A percentile compares a stretch with the other conserved stretches of the same genome.
Conservation (phyloP, 2,329 filamentous ascomycete genomes). For the Cladophialophora yegresii region DNA sequence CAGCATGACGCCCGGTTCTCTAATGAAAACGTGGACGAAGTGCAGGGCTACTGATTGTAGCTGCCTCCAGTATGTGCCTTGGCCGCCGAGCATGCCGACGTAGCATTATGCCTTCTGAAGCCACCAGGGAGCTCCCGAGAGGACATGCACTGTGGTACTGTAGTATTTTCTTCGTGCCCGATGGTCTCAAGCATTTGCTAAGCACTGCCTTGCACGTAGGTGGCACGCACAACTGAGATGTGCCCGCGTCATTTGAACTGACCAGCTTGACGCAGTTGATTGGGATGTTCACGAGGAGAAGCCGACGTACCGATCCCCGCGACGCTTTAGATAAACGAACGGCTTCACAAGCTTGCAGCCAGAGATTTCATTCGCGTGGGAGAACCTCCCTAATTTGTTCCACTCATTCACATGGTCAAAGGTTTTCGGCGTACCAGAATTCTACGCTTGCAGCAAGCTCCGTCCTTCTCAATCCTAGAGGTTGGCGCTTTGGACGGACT, state of each 20-base stretch:
- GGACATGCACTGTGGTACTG: too few relatives aligned
- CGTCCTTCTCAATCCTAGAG: not conserved
- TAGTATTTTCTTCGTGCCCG: not conserved
- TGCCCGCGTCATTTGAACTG: constrained; percentile 10
- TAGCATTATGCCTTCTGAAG: not conserved
- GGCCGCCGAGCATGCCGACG: not conserved
- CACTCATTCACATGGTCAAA: not conserved
- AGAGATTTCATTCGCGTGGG: constrained; percentile 14
- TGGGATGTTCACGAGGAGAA: not conserved
- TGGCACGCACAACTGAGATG: not conserved
- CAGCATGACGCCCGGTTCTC: too few relatives aligned
- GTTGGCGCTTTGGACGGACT: not conserved
- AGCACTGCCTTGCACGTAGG: not conserved
- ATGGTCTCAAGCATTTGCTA: not conserved
- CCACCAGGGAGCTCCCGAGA: not conserved
- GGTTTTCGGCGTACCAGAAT: not conserved
- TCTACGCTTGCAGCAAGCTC: not conserved
- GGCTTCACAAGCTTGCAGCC: not conserved
- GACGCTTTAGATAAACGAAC: not conserved
- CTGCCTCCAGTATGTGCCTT: not conserved
- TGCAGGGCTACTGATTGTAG: not conserved
- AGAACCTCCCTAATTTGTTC: not conserved
- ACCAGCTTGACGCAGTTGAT: not conserved
- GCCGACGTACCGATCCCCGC: not conserved
- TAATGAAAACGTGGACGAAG: not conserved